Percentiles rank a stretch among this genome's conserved stretches.
These are phyloP conservation scores for Elaeagnus macrophylla DNA, from an alignment of 306 rosid genomes.

Conservation along the genomic window DNA sequence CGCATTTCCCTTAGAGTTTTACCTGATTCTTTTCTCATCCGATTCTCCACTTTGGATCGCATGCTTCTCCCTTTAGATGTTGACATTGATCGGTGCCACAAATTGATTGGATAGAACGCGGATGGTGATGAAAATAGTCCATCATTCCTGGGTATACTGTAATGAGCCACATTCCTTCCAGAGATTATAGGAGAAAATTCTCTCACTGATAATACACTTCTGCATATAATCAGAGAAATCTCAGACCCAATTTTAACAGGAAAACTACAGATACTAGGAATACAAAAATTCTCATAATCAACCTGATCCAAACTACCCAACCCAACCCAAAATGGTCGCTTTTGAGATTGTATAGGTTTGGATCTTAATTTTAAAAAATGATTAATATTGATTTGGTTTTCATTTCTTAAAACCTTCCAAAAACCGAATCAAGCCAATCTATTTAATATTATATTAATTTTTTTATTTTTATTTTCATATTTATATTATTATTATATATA, in stretches of 20 bases:
- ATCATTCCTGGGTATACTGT: slow-evolving; percentile 22
- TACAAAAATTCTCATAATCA: not conserved
- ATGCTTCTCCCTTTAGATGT: slow-evolving; percentile 76
- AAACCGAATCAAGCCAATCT: too few species aligned
- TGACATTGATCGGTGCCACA: slow-evolving; percentile 57
- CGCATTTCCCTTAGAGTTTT: slow-evolving; percentile 81
- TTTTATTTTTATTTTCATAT: too few species aligned
- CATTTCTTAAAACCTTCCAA: too few species aligned
- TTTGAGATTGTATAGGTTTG: too few species aligned
- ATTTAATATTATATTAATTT: too few species aligned
- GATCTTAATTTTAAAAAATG: too few species aligned
- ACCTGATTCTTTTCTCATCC: slow-evolving; percentile 90
- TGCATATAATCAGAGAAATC: slow-evolving; percentile 19
- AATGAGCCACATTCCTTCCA: slow-evolving; percentile 32
- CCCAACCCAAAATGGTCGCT: too few species aligned
- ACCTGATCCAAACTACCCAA: too few species aligned
- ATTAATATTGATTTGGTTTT: too few species aligned
- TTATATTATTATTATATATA: too few species aligned
- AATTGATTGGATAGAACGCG: slow-evolving; percentile 35
- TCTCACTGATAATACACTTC: slow-evolving; percentile 37
- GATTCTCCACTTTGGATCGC: slow-evolving; percentile 86
- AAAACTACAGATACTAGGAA: not conserved
- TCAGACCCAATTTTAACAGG: slow-evolving; percentile 17
- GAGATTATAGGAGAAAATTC: slow-evolving; percentile 17
- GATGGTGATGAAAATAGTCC: slow-evolving; percentile 22